A percentile compares a stretch with the other conserved stretches of the same genome.
Conservation (phyloP, 768 basidiomycete species). For the Lactifluus hygrophoroides region DNA sequence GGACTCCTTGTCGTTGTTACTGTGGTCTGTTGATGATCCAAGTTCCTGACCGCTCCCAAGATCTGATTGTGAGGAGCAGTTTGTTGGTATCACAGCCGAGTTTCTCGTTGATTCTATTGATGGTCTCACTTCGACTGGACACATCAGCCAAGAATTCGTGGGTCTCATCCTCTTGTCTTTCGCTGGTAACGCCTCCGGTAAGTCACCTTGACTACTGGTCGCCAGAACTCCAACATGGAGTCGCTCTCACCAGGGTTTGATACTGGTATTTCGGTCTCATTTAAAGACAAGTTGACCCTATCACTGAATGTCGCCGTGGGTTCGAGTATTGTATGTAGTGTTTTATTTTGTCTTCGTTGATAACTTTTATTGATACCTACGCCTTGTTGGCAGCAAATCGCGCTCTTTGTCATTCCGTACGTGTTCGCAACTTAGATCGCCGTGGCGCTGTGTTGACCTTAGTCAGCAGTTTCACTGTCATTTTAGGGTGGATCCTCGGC, state of each 20-base stretch:
- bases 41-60: background rate
- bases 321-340: constrained; percentile 60
- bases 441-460: background rate
- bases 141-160: constrained; percentile 72
- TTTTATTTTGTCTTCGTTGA: background rate
- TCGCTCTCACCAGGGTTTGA: constrained; percentile 81
- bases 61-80: constrained; percentile 18
- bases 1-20: constrained; percentile 32
- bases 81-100: constrained; percentile 49
- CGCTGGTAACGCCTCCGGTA: constrained; percentile 79
- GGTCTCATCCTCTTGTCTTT: constrained; percentile 86
- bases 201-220: constrained; percentile 17
- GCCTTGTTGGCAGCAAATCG: constrained; percentile 57
- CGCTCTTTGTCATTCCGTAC: constrained; percentile 78
- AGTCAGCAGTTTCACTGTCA: constrained; percentile 52
- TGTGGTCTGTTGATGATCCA: constrained; percentile 26
- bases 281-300: constrained; percentile 82
- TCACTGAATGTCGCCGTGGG: constrained; percentile 91
- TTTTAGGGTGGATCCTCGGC: constrained; percentile 71
- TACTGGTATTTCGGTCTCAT: constrained; percentile 85
- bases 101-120: constrained; percentile 74
- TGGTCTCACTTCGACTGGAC: constrained; percentile 50
- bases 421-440: constrained; percentile 25
- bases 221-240: background rate
- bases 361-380: background rate